Conservation (phyloP, 2,329 filamentous ascomycete species). For the Stachybotrys echinatus region DNA sequence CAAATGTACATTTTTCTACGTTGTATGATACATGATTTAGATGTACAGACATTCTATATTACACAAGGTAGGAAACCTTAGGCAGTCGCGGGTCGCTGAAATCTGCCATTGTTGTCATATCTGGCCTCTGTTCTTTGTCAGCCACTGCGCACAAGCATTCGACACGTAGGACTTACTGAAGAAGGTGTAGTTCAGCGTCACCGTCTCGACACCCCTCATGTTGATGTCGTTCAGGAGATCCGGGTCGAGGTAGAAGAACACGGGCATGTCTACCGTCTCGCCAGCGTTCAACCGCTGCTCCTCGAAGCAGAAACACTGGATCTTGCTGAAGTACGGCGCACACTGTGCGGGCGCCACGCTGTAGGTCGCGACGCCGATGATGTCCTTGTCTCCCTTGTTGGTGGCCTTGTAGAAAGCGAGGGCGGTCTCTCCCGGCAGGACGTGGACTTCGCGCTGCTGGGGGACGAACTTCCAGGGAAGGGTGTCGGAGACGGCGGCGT, state of each 20-base stretch:
- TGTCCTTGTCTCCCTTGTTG: conserved; percentile 84
- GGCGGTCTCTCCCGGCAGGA: conserved; percentile 92
- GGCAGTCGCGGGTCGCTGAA: conserved; percentile 29
- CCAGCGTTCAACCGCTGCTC: conserved; percentile 90
- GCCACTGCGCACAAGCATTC: conserved; percentile 8
- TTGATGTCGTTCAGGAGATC: conserved; percentile 88
- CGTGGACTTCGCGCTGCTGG: conserved; percentile 93
- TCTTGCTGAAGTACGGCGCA: conserved; percentile 98
- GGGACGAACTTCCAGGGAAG: conserved; percentile 96
- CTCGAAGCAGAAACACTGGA: conserved; percentile 99
- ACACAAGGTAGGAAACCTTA: too few species aligned
- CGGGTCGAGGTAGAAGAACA: conserved; percentile 98
- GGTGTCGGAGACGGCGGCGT: conserved; percentile 88
- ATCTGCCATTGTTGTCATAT: conserved; percentile 40
- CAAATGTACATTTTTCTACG: too few species aligned
- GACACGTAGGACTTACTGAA: conserved; percentile 66
- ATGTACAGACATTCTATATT: too few species aligned
- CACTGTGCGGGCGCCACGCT: conserved; percentile 94
- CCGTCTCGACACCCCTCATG: conserved; percentile 91
- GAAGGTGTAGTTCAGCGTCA: conserved; percentile 95
- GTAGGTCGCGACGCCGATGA: conserved; percentile 97
- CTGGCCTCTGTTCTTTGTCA: conserved; percentile 37
- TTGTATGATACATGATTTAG: too few species aligned
- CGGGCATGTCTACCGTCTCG: conserved; percentile 98
- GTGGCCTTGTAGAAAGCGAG: conserved; percentile 97